phyloP scores from a whole-genome alignment of 257 asterid species.

The Forsythia suspensa region DNA sequence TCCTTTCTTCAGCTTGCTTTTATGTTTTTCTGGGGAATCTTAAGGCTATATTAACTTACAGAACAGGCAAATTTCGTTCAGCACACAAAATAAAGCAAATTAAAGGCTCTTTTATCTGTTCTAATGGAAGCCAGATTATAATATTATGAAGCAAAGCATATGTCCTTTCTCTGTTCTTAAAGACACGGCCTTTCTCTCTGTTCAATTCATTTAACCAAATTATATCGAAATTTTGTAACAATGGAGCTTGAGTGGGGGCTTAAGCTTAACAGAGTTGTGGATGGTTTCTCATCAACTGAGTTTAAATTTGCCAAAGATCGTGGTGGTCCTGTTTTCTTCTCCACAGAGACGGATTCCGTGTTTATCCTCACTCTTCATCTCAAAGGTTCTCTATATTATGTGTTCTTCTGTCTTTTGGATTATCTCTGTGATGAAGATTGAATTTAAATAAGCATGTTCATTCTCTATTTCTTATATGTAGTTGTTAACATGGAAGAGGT shows the following conservation, averaged over 20 bases:
- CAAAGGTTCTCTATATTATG: slow-evolving; percentile 42
- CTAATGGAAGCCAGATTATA: neutral
- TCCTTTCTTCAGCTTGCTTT: neutral
- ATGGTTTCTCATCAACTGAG: slow-evolving; percentile 49
- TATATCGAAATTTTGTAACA: neutral
- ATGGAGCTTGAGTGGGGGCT: slow-evolving; percentile 71
- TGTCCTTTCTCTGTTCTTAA: slow-evolving; percentile 41
- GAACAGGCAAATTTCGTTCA: neutral
- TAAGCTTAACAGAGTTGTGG: slow-evolving; percentile 45
- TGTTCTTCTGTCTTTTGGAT: neutral
- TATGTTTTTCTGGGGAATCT: neutral
- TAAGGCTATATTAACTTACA: slow-evolving; percentile 3
- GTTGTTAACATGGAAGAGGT: neutral
- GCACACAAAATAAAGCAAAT: neutral
- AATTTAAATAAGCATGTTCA: no score
- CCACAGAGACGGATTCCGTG: slow-evolving; percentile 63
- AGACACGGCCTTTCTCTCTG: neutral
- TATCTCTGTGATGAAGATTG: neutral
- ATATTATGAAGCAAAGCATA: slow-evolving; percentile 59
- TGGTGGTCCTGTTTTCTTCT: slow-evolving; percentile 52
- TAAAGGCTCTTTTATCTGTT: neutral
- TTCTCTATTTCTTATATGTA: no score
- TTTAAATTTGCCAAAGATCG: slow-evolving; percentile 52
- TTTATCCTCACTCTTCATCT: slow-evolving; percentile 76
- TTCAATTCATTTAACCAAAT: slow-evolving; percentile 13